A percentile compares a stretch with the other conserved stretches of the same genome.
phyloP scores from a whole-genome alignment of 208 protist genomes.

The Endotrypanum monterogeii region DNA sequence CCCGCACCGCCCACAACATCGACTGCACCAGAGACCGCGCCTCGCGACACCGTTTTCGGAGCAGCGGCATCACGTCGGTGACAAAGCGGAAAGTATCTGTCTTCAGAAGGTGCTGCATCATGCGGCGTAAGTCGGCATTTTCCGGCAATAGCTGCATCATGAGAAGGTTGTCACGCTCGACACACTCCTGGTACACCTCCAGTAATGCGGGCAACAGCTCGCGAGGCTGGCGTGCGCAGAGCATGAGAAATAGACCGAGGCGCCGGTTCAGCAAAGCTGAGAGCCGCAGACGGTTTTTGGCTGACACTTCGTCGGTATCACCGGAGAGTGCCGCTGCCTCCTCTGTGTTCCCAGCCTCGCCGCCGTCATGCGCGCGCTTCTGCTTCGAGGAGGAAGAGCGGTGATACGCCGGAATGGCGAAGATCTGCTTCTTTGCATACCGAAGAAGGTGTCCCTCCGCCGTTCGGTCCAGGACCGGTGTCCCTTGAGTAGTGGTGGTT shows the following conservation, averaged over 20 bases:
- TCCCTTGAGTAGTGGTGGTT: conserved; percentile 9
- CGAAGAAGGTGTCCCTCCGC: conserved; percentile 57
- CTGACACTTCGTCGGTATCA: conserved; percentile 25
- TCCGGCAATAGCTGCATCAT: conserved; percentile 59
- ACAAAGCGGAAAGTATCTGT: conserved; percentile 50
- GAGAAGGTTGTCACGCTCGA: conserved; percentile 46
- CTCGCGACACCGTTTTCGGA: conserved; percentile 60
- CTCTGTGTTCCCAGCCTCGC: conserved; percentile 7
- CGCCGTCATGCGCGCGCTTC: conserved; percentile 23
- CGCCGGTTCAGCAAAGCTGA: conserved; percentile 49
- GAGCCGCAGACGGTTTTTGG: conserved; percentile 30
- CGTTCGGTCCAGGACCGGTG: conserved; percentile 40
- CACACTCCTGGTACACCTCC: conserved; percentile 67
- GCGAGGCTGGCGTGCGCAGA: conserved; percentile 73
- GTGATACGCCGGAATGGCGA: conserved; percentile 49
- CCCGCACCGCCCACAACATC: conserved; percentile 60
- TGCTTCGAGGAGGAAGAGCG: conserved; percentile 14
- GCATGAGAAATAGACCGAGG: conserved; percentile 72
- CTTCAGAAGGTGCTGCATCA: conserved; percentile 64
- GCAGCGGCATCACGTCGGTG: conserved; percentile 54
- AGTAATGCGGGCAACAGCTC: conserved; percentile 69
- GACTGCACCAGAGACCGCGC: conserved; percentile 67
- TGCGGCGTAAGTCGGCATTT: conserved; percentile 58
- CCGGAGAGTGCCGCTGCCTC: conserved; percentile 10
- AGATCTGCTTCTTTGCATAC: conserved; percentile 69